A percentile compares a stretch with the other conserved stretches of the same genome.
These are phyloP conservation scores for Lentinula boryana DNA, from an alignment of 768 basidiomycete species.

Conservation along the genomic window DNA sequence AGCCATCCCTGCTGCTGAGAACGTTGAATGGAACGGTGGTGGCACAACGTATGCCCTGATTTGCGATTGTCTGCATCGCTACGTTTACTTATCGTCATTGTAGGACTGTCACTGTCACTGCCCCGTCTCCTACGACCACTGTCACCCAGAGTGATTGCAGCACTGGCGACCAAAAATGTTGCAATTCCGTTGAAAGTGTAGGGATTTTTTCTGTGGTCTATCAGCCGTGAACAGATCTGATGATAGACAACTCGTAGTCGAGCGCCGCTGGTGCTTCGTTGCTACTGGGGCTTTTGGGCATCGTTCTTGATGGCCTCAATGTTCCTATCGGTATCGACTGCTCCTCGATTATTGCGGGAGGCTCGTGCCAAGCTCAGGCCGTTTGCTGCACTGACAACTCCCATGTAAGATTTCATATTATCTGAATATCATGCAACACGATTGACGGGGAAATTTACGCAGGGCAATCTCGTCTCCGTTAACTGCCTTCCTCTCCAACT, in stretches of 20 bases:
- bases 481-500: neutral
- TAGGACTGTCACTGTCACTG: slow-evolving; percentile 10
- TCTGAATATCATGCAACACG: neutral
- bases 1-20: neutral
- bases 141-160: slow-evolving; percentile 22
- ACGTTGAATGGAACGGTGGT: neutral
- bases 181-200: slow-evolving; percentile 18
- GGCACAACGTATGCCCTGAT: neutral
- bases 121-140: slow-evolving; percentile 6
- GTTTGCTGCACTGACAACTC: slow-evolving; percentile 32
- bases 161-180: slow-evolving; percentile 22
- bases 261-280: slow-evolving; percentile 7
- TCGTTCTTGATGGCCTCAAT: slow-evolving; percentile 19
- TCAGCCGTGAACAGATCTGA: neutral
- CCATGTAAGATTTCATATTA: slow-evolving; percentile 23
- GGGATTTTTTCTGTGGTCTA: neutral
- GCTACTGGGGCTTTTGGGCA: slow-evolving; percentile 24
- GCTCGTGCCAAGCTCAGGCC: slow-evolving; percentile 24
- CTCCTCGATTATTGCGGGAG: no score
- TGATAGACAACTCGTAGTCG: neutral
- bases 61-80: neutral
- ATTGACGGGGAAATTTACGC: neutral
- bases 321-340: no score
- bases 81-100: neutral
- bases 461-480: neutral